Evolutionary conservation across 306 rosid genomes (phyloP).

Genomic region (Cucurbita moschata): DNA sequence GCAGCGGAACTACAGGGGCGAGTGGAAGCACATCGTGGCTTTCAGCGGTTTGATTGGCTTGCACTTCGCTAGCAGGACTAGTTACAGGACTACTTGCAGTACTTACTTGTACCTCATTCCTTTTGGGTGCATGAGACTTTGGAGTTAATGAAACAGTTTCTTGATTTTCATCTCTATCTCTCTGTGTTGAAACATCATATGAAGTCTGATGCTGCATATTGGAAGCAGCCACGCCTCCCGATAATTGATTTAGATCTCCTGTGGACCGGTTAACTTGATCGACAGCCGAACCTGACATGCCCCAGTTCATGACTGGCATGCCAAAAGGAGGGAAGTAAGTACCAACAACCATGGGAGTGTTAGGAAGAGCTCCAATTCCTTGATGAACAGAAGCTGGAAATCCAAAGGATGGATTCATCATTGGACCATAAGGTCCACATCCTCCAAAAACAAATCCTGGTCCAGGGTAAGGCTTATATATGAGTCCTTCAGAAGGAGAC

Average conservation of each 20-base stretch:
- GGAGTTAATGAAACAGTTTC: not conserved
- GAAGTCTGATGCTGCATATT: conserved; percentile 22
- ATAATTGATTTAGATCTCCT: conserved; percentile 9
- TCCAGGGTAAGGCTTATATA: conserved; percentile 77
- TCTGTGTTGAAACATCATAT: conserved; percentile 23
- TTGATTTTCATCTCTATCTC: conserved; percentile 18
- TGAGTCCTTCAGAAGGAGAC: conserved; percentile 87
- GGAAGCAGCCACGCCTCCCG: not conserved
- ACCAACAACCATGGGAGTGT: conserved; percentile 31
- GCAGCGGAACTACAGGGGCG: conserved; percentile 13
- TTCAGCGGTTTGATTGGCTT: not conserved
- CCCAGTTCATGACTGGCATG: conserved; percentile 39
- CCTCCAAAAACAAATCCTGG: conserved; percentile 58
- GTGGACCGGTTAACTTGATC: conserved; percentile 39
- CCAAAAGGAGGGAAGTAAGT: conserved; percentile 57
- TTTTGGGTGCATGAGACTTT: conserved; percentile 6
- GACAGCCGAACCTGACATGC: conserved; percentile 37
- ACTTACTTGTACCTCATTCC: conserved; percentile 49
- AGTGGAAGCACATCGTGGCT: conserved; percentile 30
- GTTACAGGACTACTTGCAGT: conserved; percentile 23
- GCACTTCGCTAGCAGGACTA: conserved; percentile 38
- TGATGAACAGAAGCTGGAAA: conserved; percentile 33
- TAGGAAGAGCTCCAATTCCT: conserved; percentile 16
- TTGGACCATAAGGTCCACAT: conserved; percentile 43
- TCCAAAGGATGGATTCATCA: conserved; percentile 49